Conservation (phyloP, 2,329 filamentous ascomycete species). For the Fusarium sacchari region DNA sequence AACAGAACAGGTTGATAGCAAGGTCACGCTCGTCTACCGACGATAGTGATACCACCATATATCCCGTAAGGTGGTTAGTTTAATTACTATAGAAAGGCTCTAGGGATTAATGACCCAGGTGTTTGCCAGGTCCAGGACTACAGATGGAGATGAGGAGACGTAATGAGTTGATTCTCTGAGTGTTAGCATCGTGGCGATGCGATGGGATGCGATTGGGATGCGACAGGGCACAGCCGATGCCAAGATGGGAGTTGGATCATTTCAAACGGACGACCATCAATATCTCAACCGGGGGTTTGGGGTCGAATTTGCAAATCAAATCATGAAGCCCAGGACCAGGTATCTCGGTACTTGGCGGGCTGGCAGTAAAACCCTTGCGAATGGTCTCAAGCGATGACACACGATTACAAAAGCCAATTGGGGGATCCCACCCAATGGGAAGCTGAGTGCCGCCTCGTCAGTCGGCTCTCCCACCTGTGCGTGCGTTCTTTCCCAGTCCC, state of each 20-base stretch:
- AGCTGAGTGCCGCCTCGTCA: constrained; percentile 28
- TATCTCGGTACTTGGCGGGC: constrained; percentile 33
- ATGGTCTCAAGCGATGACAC: constrained; percentile 21
- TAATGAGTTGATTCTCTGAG: constrained; percentile 13
- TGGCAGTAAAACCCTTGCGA: constrained; percentile 12
- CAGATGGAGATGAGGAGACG: constrained; percentile 18
- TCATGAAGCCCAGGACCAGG: constrained; percentile 3
- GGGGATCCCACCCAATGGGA: constrained; percentile 29
- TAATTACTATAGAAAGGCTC: background rate
- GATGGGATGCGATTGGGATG: constrained; percentile 17
- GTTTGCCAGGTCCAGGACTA: constrained; percentile 8
- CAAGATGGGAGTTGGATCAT: constrained; percentile 34
- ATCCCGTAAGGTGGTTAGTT: background rate
- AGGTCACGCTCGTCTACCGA: constrained; percentile 5
- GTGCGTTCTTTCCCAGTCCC: background rate
- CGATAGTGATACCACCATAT: background rate
- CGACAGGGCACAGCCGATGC: constrained; percentile 14
- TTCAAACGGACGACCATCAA: background rate
- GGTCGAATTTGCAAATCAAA: constrained; percentile 16
- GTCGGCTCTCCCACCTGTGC: constrained; percentile 27
- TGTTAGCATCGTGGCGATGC: constrained; percentile 37
- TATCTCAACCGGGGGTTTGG: constrained; percentile 11
- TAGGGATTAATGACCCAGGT: background rate
- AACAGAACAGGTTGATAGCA: constrained; percentile 11
- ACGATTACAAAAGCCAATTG: constrained; percentile 37